Conservation (phyloP, 768 basidiomycete genomes). For the Xerocomellus amylosporus region DNA sequence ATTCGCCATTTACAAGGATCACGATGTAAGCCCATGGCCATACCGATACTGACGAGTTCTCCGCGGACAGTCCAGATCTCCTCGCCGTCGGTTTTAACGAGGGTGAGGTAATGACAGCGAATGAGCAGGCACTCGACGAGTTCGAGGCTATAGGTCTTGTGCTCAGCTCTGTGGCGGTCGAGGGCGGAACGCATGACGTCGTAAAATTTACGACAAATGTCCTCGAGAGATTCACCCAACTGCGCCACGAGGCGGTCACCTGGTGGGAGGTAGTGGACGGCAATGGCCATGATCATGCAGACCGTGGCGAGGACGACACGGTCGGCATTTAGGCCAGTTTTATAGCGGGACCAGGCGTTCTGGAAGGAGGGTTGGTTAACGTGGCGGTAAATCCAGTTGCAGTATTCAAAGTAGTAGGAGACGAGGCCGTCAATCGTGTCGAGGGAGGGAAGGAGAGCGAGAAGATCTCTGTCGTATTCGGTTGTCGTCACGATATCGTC, state of each 20-base stretch:
- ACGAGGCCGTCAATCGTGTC: constrained; percentile 72
- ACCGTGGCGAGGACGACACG: constrained; percentile 69
- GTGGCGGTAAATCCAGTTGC: constrained; percentile 85
- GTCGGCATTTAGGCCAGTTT: constrained; percentile 60
- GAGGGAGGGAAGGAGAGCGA: constrained; percentile 60
- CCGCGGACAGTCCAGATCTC: constrained; percentile 77
- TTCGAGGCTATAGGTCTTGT: constrained; percentile 62
- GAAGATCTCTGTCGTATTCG: constrained; percentile 72
- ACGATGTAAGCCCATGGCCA: constrained; percentile 82
- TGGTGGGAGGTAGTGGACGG: constrained; percentile 67
- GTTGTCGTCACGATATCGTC: constrained; percentile 47
- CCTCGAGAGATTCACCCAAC: constrained; percentile 52
- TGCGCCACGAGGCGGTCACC: constrained; percentile 59
- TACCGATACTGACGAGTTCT: constrained; percentile 69
- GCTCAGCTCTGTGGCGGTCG: constrained; percentile 58
- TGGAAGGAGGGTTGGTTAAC: constrained; percentile 63
- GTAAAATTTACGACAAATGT: constrained; percentile 64
- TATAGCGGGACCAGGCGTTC: constrained; percentile 71
- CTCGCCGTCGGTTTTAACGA: constrained; percentile 73
- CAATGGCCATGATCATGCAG: constrained; percentile 71
- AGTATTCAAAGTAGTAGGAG: constrained; percentile 77
- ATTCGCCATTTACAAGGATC: constrained; percentile 81
- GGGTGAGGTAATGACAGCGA: constrained; percentile 67
- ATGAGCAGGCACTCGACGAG: constrained; percentile 73
- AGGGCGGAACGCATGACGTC: constrained; percentile 64